Evolutionary conservation across 2,329 filamentous ascomycete genomes (phyloP).

Genomic region (Orbilia oligospora): DNA sequence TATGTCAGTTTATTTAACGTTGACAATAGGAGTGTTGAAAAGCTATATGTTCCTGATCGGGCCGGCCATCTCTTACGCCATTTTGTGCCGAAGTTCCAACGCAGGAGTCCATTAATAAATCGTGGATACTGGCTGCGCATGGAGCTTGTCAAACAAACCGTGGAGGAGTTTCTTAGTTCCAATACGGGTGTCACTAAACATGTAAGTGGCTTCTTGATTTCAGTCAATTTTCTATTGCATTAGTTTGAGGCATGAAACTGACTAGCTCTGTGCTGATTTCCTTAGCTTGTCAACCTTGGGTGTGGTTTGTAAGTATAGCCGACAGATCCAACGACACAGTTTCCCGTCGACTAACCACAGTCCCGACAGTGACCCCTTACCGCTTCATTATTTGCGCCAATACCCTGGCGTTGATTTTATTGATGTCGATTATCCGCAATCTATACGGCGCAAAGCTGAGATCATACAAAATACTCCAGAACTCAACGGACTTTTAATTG

Average conservation of each 20-base stretch:
- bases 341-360: not conserved
- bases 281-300: conserved; percentile 80
- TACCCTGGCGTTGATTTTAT: conserved; percentile 86
- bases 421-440: conserved; percentile 86
- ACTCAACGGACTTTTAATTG: conserved; percentile 72
- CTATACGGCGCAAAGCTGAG: conserved; percentile 81
- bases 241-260: not conserved
- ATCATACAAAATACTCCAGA: conserved; percentile 77
- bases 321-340: not conserved
- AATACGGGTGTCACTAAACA: conserved; percentile 69
- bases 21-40: conserved; percentile 79
- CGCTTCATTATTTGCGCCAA: conserved; percentile 75
- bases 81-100: conserved; percentile 86
- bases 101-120: conserved; percentile 89
- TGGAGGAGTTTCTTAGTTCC: conserved; percentile 79
- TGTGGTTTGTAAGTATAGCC: conserved; percentile 83
- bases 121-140: conserved; percentile 89
- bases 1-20: not conserved
- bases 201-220: conserved; percentile 7
- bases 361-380: conserved; percentile 42
- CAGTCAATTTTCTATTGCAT: not conserved
- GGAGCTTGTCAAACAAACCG: conserved; percentile 81
- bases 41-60: conserved; percentile 77
- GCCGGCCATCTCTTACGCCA: conserved; percentile 88
- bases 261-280: not conserved